Base-by-base conservation (phyloP, 495 filamentous ascomycete genomes). In the Glonium stellatum region DNA sequence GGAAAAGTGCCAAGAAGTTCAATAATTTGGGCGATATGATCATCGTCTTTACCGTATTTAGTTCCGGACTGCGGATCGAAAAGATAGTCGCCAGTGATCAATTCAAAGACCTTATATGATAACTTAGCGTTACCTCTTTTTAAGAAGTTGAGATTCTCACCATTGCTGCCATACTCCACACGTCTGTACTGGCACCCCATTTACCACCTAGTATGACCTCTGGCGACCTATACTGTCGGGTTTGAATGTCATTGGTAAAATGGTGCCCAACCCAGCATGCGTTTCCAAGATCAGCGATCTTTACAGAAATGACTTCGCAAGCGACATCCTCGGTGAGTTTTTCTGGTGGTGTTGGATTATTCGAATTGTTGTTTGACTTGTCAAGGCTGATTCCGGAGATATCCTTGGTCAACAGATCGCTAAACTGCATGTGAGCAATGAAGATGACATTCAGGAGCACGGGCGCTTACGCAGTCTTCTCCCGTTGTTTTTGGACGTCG, bases 81-180 rank as follows among this genome's bases (percentile, higher is more conserved):
- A 47, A 99, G 84, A 70, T 97, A 99, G 75, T 99, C 93, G 64
- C 93, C 93, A 12, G 93, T 99, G 61, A 99, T 97, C 22, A 99
- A 79, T 70, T 99, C 93, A 66, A 99, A 99, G 35, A 90, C 85
- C 93, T 98, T 65, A 13, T 5, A 21, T 61, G 48, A 39, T 11
- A 19, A 10, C 23, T 22, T 25, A 18, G 22, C 10, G 39, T 25
- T 34, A 49, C 19, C 9, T 36, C 12, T 12, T 2, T 15, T 25
- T 51, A 31, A 31, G 18, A 1, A 15, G 15, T 5, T 15, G 21
- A 49, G 19, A 54, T 19, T 60, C 81, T 55, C 78, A 97, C 95
- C 93, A 99, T 99, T 65, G 88, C 88, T 22, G 95, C 90, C 93
- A 99, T 99, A 75, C 95, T 97, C 93, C 93, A 99, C 18, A 99